Base-by-base conservation (phyloP, 2,329 filamentous ascomycete species). In the Hypoxylon sp. region DNA sequence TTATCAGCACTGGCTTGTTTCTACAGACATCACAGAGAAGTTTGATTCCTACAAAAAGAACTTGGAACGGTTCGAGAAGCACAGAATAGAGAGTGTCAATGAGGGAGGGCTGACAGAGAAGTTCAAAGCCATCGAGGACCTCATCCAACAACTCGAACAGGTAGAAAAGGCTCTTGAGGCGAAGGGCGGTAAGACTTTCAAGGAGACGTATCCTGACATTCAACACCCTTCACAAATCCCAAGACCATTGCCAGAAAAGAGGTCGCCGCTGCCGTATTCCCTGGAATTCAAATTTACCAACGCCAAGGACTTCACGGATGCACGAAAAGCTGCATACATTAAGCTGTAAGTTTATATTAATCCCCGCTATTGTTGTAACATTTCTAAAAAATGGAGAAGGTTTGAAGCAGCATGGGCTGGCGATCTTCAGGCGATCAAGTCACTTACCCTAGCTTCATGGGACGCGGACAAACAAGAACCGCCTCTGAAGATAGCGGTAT, bases 351-450 rank as follows among this genome's bases (percentile, higher is more conserved):
- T 82, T 6, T 63, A 60, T 23, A 38, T 48, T 5, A 14, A 10
- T 41, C 4, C 41, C 50, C 10, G 13, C 48, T 36, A 19, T 34
- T 34, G 13, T 51, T 48, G 10, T 23, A 25, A 5, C n/a, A 23
- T 21, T 58, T n/a, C 76, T 79, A 50, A 50, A 50, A 80, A 65
- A 19, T 9, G 5, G 10, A n/a, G 5, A 60, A 88, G 86, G 6
- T 92, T 92, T 76, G 89, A 95, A 74, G 92, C 92, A 36, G 88
- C 88, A 3, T 96, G 91, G 91, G 73, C 73, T 3, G 91, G 90
- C n/a, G 87, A 96, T 71, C 70, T 91, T 0, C 82, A 87, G 1
- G 87, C 82, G 2, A 87, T 95, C 77, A 92, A 91, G 74, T 77
- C 80, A 13, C 80, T 92, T 38, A 91, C 90, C 1, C 79, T 92